Evolutionary conservation across 805 yeast species (phyloP).

Genomic region (Saitoella complicata): DNA sequence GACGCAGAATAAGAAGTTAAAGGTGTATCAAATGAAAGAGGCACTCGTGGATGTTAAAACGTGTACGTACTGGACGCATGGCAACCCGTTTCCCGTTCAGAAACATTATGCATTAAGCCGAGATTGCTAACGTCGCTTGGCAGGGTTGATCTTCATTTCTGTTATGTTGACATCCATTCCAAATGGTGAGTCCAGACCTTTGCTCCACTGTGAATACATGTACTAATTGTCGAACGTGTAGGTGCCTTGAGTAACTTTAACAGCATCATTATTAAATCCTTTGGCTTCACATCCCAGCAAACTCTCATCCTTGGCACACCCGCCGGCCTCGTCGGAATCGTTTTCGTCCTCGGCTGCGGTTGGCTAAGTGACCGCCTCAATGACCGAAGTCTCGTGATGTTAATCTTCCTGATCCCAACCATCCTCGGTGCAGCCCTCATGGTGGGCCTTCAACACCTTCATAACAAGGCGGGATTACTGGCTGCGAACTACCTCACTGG

Average conservation of each 20-base stretch:
- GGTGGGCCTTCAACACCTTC: background rate
- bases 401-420: background rate
- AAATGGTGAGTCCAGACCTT: too few relatives aligned
- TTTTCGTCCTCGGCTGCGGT: background rate
- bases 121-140: too few relatives aligned
- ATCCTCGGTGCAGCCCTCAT: background rate
- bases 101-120: too few relatives aligned
- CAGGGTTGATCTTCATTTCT: too few relatives aligned
- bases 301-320: background rate
- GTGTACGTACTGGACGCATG: slow-evolving; percentile 24
- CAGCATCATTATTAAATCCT: background rate
- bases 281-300: background rate
- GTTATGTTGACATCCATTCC: too few relatives aligned
- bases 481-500: background rate
- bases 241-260: background rate
- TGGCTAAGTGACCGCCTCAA: background rate
- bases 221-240: too few relatives aligned
- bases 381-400: background rate
- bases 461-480: background rate
- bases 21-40: slow-evolving; percentile 36
- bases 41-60: slow-evolving; percentile 33
- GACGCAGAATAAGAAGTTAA: slow-evolving; percentile 38
- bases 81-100: too few relatives aligned
- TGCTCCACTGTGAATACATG: too few relatives aligned
- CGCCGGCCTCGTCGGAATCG: background rate